Base-by-base conservation (phyloP, 306 rosid species). In the Dryas octopetala region DNA sequence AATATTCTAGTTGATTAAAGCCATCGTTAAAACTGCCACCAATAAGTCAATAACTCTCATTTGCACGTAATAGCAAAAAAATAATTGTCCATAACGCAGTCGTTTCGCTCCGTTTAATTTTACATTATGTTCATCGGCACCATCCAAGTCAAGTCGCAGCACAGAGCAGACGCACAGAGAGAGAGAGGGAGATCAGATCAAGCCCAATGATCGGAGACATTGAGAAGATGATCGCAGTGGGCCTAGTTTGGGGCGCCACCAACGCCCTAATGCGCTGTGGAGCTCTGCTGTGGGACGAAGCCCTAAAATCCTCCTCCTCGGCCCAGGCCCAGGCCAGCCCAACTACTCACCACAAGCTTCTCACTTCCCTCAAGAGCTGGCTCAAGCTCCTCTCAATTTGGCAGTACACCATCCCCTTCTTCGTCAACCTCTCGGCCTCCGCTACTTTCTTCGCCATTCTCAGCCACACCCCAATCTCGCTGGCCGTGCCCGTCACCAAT, bases 261-360 rank as follows among this genome's bases (percentile, higher is more conserved):
- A 94, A 91, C 83, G 96, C 95, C 71, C 66, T 94, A 61, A 91
- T 94, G 95, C 96, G 95, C 80, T 91, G 95, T 5, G 97, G 96
- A 63, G 93, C 97, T 0, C 81, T 89, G 63, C 87, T 94, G 4
- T 90, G 96, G 95, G 96, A 91, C 54, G 78, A 84, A 68, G 96
- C 96, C 15, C 87, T 89, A 26, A 83, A 83, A 75, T 87, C 91
- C 16, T 77, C 90, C 23, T 12, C 83, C 14, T 70, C 78, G 1
- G 9, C 86, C 16, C 72, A 38, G 26, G 70, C 26, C 74, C 85
- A 68, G 28, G 17, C 13, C 73, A 57, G 15, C 70, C 9, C 80
- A 32, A 6, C 54, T 48, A 58, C 71, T 12, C 16, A 11, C 64
- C 84, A 82, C 5, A 82, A 83, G 77, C 5, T 78, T 71, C 12